Evolutionary conservation across 2,329 filamentous ascomycete species (phyloP).

Genomic region (Ophiocordyceps robertsii): DNA sequence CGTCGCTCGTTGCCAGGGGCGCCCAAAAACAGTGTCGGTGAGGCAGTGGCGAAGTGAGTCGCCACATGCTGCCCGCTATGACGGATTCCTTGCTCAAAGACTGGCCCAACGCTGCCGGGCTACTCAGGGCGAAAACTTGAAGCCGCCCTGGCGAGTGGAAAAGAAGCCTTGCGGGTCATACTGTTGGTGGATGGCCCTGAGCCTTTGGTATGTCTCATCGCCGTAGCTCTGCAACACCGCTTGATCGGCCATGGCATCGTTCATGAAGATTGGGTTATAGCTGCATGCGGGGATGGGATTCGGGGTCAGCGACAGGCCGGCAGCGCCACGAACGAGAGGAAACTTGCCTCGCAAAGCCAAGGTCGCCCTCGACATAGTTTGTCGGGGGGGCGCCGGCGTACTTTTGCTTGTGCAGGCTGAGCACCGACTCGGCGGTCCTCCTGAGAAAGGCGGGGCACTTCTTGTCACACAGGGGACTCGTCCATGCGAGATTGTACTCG

Average conservation of each 20-base stretch:
- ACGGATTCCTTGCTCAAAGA: no score
- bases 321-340: neutral
- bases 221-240: slow-evolving; percentile 9
- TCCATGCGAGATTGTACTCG: slow-evolving; percentile 16
- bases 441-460: slow-evolving; percentile 4
- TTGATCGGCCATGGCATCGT: slow-evolving; percentile 8
- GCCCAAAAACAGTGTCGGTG: no score
- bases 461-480: slow-evolving; percentile 7
- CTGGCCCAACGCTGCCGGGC: no score
- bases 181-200: slow-evolving; percentile 3
- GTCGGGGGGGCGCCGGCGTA: slow-evolving; percentile 8
- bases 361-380: slow-evolving; percentile 8
- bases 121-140: neutral
- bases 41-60: no score
- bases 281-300: neutral
- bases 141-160: slow-evolving; percentile 3
- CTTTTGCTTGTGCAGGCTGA: slow-evolving; percentile 4
- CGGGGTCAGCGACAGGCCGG: no score
- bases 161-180: slow-evolving; percentile 8
- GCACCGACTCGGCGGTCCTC: slow-evolving; percentile 3
- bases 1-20: no score
- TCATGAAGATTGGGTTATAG: slow-evolving; percentile 12
- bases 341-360: slow-evolving; percentile 6
- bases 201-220: slow-evolving; percentile 2
- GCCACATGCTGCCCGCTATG: no score